Conservation (phyloP, 352 stramenopile species). For the Globisporangium paroecandrum region DNA sequence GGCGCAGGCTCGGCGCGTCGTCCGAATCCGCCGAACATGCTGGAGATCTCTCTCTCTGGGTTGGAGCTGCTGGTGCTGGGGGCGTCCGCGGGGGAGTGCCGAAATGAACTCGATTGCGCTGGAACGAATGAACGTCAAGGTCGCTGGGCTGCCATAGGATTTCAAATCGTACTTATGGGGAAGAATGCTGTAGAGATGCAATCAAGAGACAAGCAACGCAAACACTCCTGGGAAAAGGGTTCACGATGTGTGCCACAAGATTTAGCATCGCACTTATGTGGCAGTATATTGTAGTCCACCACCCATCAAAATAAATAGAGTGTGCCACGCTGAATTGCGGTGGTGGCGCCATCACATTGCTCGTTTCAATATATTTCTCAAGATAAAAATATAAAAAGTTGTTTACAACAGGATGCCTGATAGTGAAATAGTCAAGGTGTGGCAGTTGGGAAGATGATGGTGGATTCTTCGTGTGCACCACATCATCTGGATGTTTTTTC, state of each 20-base stretch:
- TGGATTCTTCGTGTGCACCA: neutral
- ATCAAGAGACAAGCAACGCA: constrained; percentile 9
- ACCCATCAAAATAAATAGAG: neutral
- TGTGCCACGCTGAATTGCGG: neutral
- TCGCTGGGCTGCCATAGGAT: neutral
- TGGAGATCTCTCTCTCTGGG: constrained; percentile 1
- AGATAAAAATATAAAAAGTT: neutral
- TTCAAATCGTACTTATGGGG: neutral
- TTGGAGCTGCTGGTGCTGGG: neutral
- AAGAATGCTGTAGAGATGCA: neutral
- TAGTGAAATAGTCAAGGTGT: neutral
- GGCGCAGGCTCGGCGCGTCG: constrained; percentile 17
- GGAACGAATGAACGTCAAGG: neutral
- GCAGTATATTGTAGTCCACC: neutral
- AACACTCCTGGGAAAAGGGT: constrained; percentile 1
- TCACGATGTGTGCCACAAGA: neutral
- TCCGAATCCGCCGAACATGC: constrained; percentile 24
- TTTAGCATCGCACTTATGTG: neutral
- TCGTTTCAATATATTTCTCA: neutral
- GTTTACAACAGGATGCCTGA: neutral
- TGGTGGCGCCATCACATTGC: neutral
- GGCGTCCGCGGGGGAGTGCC: neutral
- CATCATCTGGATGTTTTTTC: too few species aligned
- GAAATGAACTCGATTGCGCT: neutral
- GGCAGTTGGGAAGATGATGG: neutral